Evolutionary conservation across 2,329 filamentous ascomycete species (phyloP), one percentile per base, ranked within the genome.

Genomic region (Sporothrix inflata): DNA sequence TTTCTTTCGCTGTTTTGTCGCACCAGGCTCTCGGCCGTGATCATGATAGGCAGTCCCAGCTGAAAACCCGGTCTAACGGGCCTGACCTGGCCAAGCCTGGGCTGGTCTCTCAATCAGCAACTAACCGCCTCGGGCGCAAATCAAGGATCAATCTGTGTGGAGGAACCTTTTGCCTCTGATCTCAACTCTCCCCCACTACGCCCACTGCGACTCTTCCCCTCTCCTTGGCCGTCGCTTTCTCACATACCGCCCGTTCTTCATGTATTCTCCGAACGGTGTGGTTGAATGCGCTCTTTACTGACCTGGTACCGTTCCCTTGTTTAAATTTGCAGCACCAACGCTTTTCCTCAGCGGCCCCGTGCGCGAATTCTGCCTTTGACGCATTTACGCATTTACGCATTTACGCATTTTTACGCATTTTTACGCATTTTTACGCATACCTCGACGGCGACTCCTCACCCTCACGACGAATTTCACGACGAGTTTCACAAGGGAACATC

Each of bases 91-190:
- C 38, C 34, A 24, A n/a, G 60, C n/a, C 38, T 63, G 34, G 16
- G 14, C 16, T 47, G 12, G 24, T 68, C 30, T 66, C 61, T 49
- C 63, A 66, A 66, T 66, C 42, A 66, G 24, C 63, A 49, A 65
- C 60, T 66, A 66, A 38, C 63, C 63, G 40, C 45, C 63, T 21
- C 6, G 27, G 63, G 63, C 63, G 42, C 63, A 49, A 47, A 66
- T 19, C 63, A n/a, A 30, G 24, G 42, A 27, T 65, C 38, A 65
- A 27, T n/a, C 30, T 38, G 40, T 63, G 34, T 63, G 60, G 60
- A 63, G 60, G 60, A 40, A 14, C 21, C 27, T 19, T 34, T 57
- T 19, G 19, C 57, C 34, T 61, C 40, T 12, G 60, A 65, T 65
- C 60, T 45, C 21, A n/a, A 24, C 19, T 8, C 47, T 12, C 21